Evolutionary conservation across 2,329 filamentous ascomycete species (phyloP).

Genomic region (Xylaria multiplex): DNA sequence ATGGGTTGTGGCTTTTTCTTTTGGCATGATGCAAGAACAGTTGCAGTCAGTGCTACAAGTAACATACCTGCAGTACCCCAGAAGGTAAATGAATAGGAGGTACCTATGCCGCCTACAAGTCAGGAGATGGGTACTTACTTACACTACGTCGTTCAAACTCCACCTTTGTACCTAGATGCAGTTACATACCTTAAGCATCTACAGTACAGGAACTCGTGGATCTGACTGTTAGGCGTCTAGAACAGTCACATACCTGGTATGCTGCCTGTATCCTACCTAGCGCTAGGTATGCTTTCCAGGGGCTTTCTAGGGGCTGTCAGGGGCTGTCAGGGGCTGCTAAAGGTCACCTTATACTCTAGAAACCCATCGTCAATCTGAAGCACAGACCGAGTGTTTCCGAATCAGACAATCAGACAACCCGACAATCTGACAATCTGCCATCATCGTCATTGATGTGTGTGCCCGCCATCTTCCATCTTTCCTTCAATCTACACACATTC

Average conservation of each 20-base stretch:
- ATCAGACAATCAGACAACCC: background rate
- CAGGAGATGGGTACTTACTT: no score
- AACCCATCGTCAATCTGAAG: conserved; percentile 20
- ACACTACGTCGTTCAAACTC: no score
- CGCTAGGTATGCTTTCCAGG: background rate
- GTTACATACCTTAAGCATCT: no score
- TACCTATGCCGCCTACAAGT: no score
- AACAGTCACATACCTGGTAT: background rate
- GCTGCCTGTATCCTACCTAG: no score
- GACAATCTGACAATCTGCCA: background rate
- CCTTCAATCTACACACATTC: background rate
- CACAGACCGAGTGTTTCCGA: conserved; percentile 12
- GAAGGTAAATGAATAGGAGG: no score
- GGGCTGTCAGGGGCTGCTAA: background rate
- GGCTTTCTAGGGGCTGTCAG: conserved; percentile 12
- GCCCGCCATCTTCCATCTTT: background rate
- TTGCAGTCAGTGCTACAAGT: background rate
- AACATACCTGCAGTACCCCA: no score
- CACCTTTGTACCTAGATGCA: no score
- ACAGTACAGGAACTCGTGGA: no score
- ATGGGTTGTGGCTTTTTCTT: conserved; percentile 4
- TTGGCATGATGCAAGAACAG: background rate
- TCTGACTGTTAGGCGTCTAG: no score
- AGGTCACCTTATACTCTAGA: background rate
- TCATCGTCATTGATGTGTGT: conserved; percentile 8